Evolutionary conservation across 2,329 filamentous ascomycete species (phyloP).

Genomic region (Chaetomiaceae sp.): DNA sequence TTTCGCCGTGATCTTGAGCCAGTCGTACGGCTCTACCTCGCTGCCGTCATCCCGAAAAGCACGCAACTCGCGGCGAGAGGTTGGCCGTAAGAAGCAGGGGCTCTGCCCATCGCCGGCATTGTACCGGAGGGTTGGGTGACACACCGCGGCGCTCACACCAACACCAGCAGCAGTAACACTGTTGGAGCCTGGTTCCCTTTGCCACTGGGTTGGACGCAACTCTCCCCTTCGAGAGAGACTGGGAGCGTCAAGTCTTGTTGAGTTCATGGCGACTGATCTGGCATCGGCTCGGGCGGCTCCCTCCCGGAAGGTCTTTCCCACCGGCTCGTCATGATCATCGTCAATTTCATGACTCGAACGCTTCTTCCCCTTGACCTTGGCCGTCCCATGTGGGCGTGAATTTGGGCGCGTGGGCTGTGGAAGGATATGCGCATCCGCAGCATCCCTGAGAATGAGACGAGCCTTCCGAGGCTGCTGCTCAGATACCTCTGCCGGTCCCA

Average conservation of each 20-base stretch:
- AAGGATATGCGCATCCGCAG: conserved; percentile 17
- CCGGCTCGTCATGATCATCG: conserved; percentile 12
- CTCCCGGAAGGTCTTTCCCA: neutral
- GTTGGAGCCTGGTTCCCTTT: neutral
- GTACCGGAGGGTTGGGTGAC: conserved; percentile 14
- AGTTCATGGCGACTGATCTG: neutral
- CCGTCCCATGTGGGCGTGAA: too few species aligned
- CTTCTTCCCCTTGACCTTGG: conserved; percentile 13
- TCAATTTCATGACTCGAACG: conserved; percentile 6
- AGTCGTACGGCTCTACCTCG: conserved; percentile 4
- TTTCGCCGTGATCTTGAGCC: conserved; percentile 22
- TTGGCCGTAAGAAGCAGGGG: conserved; percentile 4
- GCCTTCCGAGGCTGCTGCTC: neutral
- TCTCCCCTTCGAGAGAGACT: conserved; percentile 16
- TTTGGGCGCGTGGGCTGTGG: too few species aligned
- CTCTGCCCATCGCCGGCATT: neutral
- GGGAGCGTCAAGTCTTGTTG: neutral
- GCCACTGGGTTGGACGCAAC: conserved; percentile 9
- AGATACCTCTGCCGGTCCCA: neutral
- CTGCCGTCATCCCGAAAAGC: conserved; percentile 11
- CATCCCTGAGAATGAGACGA: conserved; percentile 9
- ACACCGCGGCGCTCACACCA: conserved; percentile 13
- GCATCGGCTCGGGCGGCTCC: neutral
- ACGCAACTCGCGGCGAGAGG: conserved; percentile 6
- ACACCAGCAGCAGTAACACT: neutral